phyloP scores from a whole-genome alignment of 2,329 filamentous ascomycete genomes.

The Metarhizium anisopliae region DNA sequence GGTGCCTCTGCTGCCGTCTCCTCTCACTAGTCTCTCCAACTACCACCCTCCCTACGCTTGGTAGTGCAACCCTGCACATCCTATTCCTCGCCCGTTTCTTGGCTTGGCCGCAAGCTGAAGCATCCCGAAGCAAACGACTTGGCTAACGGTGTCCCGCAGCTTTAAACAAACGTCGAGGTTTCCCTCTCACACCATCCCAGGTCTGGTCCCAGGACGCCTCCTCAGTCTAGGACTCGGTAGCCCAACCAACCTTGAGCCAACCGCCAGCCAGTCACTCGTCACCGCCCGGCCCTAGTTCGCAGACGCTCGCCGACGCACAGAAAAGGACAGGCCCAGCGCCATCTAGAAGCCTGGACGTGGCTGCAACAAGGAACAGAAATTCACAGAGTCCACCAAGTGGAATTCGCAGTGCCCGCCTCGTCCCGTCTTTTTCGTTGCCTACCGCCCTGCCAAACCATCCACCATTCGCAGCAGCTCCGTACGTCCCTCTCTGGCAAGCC shows the following conservation, averaged over 20 bases:
- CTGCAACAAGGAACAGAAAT: neutral
- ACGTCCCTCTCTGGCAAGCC: neutral
- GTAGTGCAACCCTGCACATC: neutral
- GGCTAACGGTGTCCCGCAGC: constrained; percentile 2
- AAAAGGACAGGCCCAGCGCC: neutral
- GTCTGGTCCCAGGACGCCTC: neutral
- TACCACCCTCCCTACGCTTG: neutral
- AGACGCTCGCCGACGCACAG: neutral
- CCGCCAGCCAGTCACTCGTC: constrained; percentile 7
- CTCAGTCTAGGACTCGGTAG: neutral
- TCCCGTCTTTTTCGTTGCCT: neutral
- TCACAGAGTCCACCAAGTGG: no score
- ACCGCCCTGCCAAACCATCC: constrained; percentile 1
- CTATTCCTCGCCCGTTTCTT: neutral
- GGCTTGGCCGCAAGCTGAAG: neutral
- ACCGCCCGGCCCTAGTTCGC: constrained; percentile 10
- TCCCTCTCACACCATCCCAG: neutral
- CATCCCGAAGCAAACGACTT: neutral
- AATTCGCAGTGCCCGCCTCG: neutral
- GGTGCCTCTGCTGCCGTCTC: neutral
- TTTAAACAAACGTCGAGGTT: neutral
- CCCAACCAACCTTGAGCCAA: neutral
- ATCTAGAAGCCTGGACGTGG: neutral
- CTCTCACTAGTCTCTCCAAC: neutral
- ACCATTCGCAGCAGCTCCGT: neutral